Evolutionary conservation across 23 red algal genomes (phyloP).

Genomic region (Gracilaria caudata): DNA sequence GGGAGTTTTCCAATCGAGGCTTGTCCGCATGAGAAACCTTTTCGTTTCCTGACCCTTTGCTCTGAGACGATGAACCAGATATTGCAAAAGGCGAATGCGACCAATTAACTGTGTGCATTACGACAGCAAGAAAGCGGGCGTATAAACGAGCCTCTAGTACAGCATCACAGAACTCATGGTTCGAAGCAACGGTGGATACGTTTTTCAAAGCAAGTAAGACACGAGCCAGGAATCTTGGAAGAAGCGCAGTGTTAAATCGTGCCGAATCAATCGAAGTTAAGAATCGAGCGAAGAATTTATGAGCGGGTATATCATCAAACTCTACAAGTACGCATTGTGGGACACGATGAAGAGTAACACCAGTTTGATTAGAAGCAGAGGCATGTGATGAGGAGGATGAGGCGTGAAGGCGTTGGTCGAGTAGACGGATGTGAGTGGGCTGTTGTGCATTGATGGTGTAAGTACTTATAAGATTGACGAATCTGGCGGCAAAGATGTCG

Average conservation of each 20-base stretch:
- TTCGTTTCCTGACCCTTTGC: not conserved
- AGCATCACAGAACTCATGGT: constrained; percentile 47
- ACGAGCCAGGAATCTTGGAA: constrained; percentile 23
- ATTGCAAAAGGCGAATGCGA: constrained; percentile 43
- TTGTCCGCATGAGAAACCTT: not conserved
- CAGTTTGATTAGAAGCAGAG: not conserved
- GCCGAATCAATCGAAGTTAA: constrained; percentile 46
- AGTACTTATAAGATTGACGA: constrained; percentile 39
- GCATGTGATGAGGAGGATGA: not conserved
- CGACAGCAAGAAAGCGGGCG: constrained; percentile 41
- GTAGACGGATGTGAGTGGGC: constrained; percentile 13
- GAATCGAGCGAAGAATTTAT: constrained; percentile 51
- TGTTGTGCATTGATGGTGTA: constrained; percentile 21
- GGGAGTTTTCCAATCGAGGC: not conserved
- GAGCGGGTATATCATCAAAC: constrained; percentile 31
- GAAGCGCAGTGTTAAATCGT: constrained; percentile 27
- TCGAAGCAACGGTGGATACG: constrained; percentile 27
- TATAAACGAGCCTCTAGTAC: constrained; percentile 44
- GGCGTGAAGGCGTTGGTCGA: constrained; percentile 11
- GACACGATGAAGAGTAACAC: constrained; percentile 46
- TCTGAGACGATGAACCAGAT: constrained; percentile 14
- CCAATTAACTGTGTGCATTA: constrained; percentile 49
- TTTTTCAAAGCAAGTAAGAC: constrained; percentile 9
- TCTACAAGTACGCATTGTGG: constrained; percentile 22
- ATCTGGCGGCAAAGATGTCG: constrained; percentile 50